These are phyloP conservation scores for Aspergillus ellipticus DNA, from an alignment of 495 filamentous ascomycete species.

Conservation along the genomic window DNA sequence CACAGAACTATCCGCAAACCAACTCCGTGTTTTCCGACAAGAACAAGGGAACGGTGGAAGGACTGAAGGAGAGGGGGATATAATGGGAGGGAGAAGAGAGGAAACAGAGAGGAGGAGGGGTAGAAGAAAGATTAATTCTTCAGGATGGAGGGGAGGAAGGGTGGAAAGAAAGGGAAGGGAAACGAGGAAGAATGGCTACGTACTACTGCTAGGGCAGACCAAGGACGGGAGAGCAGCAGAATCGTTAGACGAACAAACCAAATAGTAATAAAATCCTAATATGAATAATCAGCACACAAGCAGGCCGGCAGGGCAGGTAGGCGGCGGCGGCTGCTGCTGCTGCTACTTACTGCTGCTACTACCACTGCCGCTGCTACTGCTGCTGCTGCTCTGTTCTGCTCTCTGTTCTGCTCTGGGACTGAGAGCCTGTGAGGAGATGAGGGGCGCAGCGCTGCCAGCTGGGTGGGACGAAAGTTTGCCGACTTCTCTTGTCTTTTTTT, in stretches of 20 bases:
- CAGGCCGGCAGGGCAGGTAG: not conserved
- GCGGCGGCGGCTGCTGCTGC: not conserved
- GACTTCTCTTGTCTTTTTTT: conserved; percentile 6
- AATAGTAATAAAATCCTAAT: conserved; percentile 6
- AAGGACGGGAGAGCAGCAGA: conserved; percentile 22
- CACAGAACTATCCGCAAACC: conserved; percentile 40
- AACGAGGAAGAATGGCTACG: conserved; percentile 21
- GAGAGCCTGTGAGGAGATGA: conserved; percentile 17
- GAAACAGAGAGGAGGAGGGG: conserved; percentile 47
- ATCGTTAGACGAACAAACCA: conserved; percentile 23
- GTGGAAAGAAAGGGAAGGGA: conserved; percentile 18
- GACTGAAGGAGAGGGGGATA: conserved; percentile 19
- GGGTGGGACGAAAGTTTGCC: conserved; percentile 24
- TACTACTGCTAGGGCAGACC: conserved; percentile 25
- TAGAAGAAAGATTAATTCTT: conserved; percentile 32
- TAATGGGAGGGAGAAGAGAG: conserved; percentile 20
- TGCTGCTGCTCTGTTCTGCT: no score
- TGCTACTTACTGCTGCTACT: not conserved
- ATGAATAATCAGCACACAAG: conserved; percentile 18
- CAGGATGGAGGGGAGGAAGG: conserved; percentile 34
- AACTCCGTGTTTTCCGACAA: conserved; percentile 41
- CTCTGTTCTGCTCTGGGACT: no score
- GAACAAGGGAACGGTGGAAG: conserved; percentile 37
- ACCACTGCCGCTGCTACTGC: not conserved
- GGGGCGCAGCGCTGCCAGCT: conserved; percentile 19